Evolutionary conservation across 1,284 basidiomycete genomes (phyloP).

Genomic region (Xerocomus minutiporus): DNA sequence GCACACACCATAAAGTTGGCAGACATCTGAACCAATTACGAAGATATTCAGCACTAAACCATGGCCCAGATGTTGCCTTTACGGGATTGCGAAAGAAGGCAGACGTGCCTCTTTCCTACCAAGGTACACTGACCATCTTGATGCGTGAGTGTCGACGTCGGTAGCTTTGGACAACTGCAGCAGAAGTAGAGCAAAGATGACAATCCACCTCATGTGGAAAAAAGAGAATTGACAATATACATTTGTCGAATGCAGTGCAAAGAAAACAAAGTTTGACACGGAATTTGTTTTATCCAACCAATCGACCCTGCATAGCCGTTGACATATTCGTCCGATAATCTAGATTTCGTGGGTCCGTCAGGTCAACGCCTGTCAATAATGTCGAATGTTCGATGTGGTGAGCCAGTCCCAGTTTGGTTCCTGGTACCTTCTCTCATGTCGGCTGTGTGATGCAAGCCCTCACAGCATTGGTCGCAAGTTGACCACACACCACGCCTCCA

Average conservation of each 20-base stretch:
- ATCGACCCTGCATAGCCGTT: background rate
- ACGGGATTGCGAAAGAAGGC: background rate
- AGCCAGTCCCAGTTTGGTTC: slow-evolving; percentile 10
- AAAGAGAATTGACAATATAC: background rate
- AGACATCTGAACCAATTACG: background rate
- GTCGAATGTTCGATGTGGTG: background rate
- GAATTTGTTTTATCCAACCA: background rate
- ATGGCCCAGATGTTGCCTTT: background rate
- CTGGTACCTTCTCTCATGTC: slow-evolving; percentile 22
- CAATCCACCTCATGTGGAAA: background rate
- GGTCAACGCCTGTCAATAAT: background rate
- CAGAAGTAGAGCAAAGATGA: no score
- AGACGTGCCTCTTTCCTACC: background rate
- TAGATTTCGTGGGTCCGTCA: background rate
- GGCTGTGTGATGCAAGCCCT: slow-evolving; percentile 16
- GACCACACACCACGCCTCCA: slow-evolving; percentile 4
- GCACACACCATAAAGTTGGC: background rate
- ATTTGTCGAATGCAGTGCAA: background rate
- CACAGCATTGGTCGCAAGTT: background rate
- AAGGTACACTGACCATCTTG: slow-evolving; percentile 10
- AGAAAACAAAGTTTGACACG: background rate
- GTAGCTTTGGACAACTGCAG: slow-evolving; percentile 8
- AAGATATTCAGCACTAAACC: background rate
- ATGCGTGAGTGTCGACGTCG: slow-evolving; percentile 15
- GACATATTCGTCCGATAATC: background rate